Conservation (phyloP, 176 grass and related monocot genomes). For the Avena atlantica region DNA sequence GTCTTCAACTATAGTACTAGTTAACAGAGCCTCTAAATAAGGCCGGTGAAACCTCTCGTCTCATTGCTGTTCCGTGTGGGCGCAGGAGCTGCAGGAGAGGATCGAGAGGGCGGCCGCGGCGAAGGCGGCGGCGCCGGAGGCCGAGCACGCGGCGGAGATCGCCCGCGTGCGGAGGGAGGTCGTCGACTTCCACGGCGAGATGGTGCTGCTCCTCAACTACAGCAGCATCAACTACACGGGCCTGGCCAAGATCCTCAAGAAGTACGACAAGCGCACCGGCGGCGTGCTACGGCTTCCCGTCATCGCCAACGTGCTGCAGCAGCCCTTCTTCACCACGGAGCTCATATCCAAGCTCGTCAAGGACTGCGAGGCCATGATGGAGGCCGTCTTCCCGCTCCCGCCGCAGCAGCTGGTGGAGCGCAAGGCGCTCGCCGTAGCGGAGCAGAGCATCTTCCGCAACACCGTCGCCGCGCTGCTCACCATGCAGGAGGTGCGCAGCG, state of each 20-base stretch:
- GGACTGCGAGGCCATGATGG: slow-evolving; percentile 80
- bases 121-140: slow-evolving; percentile 14
- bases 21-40: neutral
- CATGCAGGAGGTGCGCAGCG: slow-evolving; percentile 85
- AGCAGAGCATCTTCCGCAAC: slow-evolving; percentile 76
- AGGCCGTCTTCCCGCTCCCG: slow-evolving; percentile 56
- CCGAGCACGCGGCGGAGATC: slow-evolving; percentile 43
- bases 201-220: slow-evolving; percentile 88
- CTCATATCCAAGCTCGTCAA: slow-evolving; percentile 71
- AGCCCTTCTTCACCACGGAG: slow-evolving; percentile 93
- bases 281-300: slow-evolving; percentile 75
- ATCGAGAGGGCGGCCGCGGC: slow-evolving; percentile 45
- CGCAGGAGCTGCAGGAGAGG: slow-evolving; percentile 75
- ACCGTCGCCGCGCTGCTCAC: slow-evolving; percentile 79
- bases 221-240: slow-evolving; percentile 88
- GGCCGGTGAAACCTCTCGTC: neutral
- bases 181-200: slow-evolving; percentile 85
- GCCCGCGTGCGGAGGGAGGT: slow-evolving; percentile 60
- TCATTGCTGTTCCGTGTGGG: neutral
- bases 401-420: slow-evolving; percentile 11
- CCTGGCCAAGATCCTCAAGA: slow-evolving; percentile 89
- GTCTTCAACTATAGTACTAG: neutral
- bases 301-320: slow-evolving; percentile 72
- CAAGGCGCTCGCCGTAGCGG: slow-evolving; percentile 44
- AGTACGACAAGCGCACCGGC: slow-evolving; percentile 89